These are phyloP conservation scores for Mycosphaerella arachidis DNA, from an alignment of 2,329 filamentous ascomycete genomes.

Conservation along the genomic window DNA sequence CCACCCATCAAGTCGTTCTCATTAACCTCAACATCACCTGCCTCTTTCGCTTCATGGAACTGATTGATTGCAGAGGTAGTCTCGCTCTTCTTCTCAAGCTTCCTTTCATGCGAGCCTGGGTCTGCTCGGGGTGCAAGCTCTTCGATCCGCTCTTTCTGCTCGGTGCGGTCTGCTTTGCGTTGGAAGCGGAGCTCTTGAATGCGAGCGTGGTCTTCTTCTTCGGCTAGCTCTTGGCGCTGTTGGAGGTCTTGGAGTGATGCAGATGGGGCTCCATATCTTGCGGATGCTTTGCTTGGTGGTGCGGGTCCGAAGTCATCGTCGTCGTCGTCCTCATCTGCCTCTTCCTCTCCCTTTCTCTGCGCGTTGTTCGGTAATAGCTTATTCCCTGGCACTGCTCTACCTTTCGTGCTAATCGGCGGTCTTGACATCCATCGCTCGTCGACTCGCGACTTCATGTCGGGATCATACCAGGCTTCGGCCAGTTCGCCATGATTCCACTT, in stretches of 20 bases:
- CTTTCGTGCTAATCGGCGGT: constrained; percentile 14
- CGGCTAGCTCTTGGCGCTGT: constrained; percentile 48
- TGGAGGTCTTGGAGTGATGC: constrained; percentile 72
- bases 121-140: constrained; percentile 80
- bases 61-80: constrained; percentile 66
- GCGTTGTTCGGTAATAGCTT: background rate
- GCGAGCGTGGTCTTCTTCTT: constrained; percentile 46
- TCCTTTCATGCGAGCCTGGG: constrained; percentile 73
- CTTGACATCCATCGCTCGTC: constrained; percentile 28
- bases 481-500: constrained; percentile 92
- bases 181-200: constrained; percentile 54
- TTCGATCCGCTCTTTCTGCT: constrained; percentile 69
- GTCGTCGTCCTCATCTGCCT: constrained; percentile 51
- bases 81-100: constrained; percentile 78
- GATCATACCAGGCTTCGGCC: constrained; percentile 90
- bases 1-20: constrained; percentile 73
- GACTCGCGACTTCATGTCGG: constrained; percentile 59
- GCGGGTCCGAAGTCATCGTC: constrained; percentile 56
- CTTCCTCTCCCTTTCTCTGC: constrained; percentile 33
- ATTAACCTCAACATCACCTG: constrained; percentile 59
- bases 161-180: constrained; percentile 60
- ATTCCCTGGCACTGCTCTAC: constrained; percentile 1
- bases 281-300: constrained; percentile 37
- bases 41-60: constrained; percentile 64
- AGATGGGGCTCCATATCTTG: constrained; percentile 54